Conservation (phyloP, 306 rosid species). For the Vigna nakashimae region DNA sequence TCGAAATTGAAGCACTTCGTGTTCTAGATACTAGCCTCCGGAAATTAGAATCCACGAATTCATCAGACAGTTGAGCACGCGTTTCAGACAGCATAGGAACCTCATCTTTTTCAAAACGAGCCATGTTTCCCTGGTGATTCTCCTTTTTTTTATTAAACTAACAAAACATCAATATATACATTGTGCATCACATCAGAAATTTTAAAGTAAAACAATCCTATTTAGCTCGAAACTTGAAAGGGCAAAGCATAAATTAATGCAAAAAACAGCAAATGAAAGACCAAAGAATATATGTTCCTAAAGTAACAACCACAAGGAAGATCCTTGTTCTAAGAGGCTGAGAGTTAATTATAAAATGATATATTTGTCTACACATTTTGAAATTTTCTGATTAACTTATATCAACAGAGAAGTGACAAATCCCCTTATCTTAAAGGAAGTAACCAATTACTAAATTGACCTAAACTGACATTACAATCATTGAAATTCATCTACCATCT, state of each 20-base stretch:
- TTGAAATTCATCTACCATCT: background rate
- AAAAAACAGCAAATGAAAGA: conserved; percentile 7
- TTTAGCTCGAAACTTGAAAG: conserved; percentile 15
- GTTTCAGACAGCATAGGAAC: conserved; percentile 65
- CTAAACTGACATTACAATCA: conserved; percentile 4
- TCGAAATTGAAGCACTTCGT: conserved; percentile 71
- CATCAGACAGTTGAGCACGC: conserved; percentile 45
- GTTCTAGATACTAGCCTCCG: conserved; percentile 53
- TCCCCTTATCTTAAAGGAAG: conserved; percentile 23
- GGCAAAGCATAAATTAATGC: background rate
- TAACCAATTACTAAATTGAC: conserved; percentile 6
- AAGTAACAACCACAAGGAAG: conserved; percentile 4
- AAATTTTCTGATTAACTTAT: background rate
- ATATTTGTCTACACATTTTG: background rate
- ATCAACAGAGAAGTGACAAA: background rate
- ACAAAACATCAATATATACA: conserved; percentile 18
- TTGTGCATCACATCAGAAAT: conserved; percentile 11
- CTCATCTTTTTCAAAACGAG: conserved; percentile 64
- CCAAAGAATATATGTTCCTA: background rate
- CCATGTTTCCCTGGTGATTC: conserved; percentile 57
- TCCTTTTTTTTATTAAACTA: conserved; percentile 21
- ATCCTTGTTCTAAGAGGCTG: background rate
- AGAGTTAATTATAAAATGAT: background rate
- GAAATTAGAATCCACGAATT: conserved; percentile 42
- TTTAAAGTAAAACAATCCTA: conserved; percentile 17